A percentile compares a stretch with the other conserved stretches of the same genome.
phyloP scores from a whole-genome alignment of 441 rosid genomes.

The Flueggea neowawraea region DNA sequence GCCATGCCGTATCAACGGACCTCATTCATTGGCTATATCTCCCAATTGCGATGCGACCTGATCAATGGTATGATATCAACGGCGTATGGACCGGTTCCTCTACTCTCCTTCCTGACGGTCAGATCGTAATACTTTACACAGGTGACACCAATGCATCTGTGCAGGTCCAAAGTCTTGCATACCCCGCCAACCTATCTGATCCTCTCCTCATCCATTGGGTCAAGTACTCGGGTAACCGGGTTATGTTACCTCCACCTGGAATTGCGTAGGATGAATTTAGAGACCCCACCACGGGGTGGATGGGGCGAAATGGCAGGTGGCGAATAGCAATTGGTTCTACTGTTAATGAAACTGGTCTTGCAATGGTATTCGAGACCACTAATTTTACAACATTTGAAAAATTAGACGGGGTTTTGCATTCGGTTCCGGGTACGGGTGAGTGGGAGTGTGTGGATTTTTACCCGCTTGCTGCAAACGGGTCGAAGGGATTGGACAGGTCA shows the following conservation, averaged over 20 bases:
- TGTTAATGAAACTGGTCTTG: conserved; percentile 56
- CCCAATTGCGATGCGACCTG: conserved; percentile 81
- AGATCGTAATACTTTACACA: conserved; percentile 77
- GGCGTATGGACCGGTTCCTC: conserved; percentile 99
- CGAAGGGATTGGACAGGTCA: conserved; percentile 58
- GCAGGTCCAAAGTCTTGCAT: conserved; percentile 92
- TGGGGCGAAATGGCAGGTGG: conserved; percentile 72
- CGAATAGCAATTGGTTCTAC: conserved; percentile 77
- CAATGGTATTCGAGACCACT: conserved; percentile 60
- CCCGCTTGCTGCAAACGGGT: conserved; percentile 54
- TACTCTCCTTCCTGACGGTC: conserved; percentile 72
- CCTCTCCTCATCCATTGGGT: conserved; percentile 86
- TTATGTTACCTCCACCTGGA: conserved; percentile 70
- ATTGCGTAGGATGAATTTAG: conserved; percentile 62
- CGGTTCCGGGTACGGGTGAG: conserved; percentile 82
- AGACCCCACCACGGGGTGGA: conserved; percentile 96
- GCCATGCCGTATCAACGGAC: conserved; percentile 92
- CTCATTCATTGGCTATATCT: conserved; percentile 84
- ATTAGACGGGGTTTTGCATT: conserved; percentile 48
- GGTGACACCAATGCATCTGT: conserved; percentile 63
- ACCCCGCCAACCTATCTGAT: conserved; percentile 76
- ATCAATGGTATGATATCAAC: conserved; percentile 76
- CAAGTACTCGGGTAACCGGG: conserved; percentile 70
- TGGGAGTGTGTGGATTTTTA: conserved; percentile 97
- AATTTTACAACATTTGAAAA: conserved; percentile 53